Base-by-base conservation (phyloP, 225 moss, liverwort and hornwort genomes). In the Neckera pumila region DNA sequence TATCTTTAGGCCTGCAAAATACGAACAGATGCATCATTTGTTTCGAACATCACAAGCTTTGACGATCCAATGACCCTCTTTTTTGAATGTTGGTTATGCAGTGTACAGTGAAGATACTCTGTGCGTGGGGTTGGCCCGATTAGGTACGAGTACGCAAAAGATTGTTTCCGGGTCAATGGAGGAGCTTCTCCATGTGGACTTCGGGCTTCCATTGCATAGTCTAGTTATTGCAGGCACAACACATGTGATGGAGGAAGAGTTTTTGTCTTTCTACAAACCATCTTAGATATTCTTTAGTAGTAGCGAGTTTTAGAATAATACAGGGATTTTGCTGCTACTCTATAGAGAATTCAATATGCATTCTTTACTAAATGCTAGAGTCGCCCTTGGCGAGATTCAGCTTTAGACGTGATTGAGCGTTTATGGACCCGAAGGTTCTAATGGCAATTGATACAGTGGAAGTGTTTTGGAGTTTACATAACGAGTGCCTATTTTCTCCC, bases 171-270 rank as follows among this genome's bases (percentile, higher is more conserved):
- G 94, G 64, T 45, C 92, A 47, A 93, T 99, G 94, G 95, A 96
- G 90, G 90, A 93, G 83, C 90, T 99, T 87, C 89, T 95, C 63
- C 82, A 92, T 74, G 93, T 94, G 76, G 96, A 97, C 87, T 99
- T 99, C 88, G 97, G 97, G 43, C 66, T 90, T 72, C 98, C 98
- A 14, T 88, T 99, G 86, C 98, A 99, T 77, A 97, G 97, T 86
- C 86, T 99, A 88, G 94, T 99, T 67, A 96, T 99, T 75, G 90
- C 96, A 79, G 97, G 98, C 86, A 89, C 83, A 34, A 96, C 91
- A 67, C 98, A 99, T 82, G 94, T 99, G 63, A 95, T 99, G 95
- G 98, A 99, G 93, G 94, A 96, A 88, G 98, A 99, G 86, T 97
- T 97, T 90, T 61, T 99, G 82, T 95, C 91, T 86, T 96, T 96